phyloP scores from a whole-genome alignment of 768 basidiomycete genomes.

The Boletus insuetus region DNA sequence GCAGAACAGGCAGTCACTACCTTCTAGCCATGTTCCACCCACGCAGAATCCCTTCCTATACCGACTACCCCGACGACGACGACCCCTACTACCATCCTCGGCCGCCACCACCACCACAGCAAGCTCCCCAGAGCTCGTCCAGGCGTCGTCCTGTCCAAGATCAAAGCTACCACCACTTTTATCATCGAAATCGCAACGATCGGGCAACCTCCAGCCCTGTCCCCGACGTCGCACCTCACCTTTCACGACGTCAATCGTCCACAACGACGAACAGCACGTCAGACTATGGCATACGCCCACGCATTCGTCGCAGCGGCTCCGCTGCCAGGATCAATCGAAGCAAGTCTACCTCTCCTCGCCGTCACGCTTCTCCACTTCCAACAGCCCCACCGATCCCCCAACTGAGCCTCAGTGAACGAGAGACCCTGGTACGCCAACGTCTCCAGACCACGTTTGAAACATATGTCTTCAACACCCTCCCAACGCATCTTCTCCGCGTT shows the following conservation, averaged over 20 bases:
- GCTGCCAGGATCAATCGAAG: slow-evolving; percentile 10
- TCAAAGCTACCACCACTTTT: slow-evolving; percentile 1
- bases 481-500: slow-evolving; percentile 23
- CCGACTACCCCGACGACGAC: slow-evolving; percentile 15
- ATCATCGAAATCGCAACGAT: slow-evolving; percentile 24
- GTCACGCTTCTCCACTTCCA: slow-evolving; percentile 15
- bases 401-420: slow-evolving; percentile 22
- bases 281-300: slow-evolving; percentile 16
- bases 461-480: slow-evolving; percentile 25
- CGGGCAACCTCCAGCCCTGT: slow-evolving; percentile 8
- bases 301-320: slow-evolving; percentile 21
- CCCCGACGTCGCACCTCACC: slow-evolving; percentile 14
- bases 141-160: slow-evolving; percentile 21
- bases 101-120: not conserved
- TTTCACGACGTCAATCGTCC: slow-evolving; percentile 19
- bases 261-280: slow-evolving; percentile 15
- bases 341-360: slow-evolving; percentile 22
- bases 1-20: too few species aligned
- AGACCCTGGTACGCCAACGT: slow-evolving; percentile 18
- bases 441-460: slow-evolving; percentile 22
- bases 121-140: slow-evolving; percentile 3
- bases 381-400: slow-evolving; percentile 14
- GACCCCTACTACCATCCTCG: slow-evolving; percentile 18
- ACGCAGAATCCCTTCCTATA: not conserved
- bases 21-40: not conserved